Evolutionary conservation across 495 filamentous ascomycete genomes (phyloP), one percentile per base, ranked within the genome.

Genomic region (Talaromyces wortmannii): DNA sequence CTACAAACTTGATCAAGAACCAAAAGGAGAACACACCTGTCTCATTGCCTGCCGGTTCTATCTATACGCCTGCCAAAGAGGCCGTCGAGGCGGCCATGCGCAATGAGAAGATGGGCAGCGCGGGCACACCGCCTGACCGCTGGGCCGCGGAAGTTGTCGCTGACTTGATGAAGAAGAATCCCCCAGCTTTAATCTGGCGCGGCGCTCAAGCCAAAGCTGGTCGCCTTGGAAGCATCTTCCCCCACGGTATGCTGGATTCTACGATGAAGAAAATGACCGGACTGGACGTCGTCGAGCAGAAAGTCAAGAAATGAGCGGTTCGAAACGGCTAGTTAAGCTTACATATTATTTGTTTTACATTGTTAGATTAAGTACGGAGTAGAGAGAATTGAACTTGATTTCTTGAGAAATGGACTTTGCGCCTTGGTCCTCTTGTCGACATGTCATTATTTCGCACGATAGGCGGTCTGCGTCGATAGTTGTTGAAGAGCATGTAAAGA

Each of bases 1-100:
- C 45, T 18, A 58, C 59, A 5, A 33, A 52, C 36, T 42, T 52
- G 31, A 52, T 52, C 32, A 40, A 52, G 50, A 52, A 52, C 50
- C 50, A 52, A n/a, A 52, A 52, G 15, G 50, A 40, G 18, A 40
- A 40, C 12, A 52, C 50, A 5, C 32, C 50, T 4, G 32, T 52
- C 4, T 40, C 50, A 4, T 5, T 52, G 7, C 50, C 50, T 2
- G 7, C 31, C 15, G 32, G 32, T 36, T 52, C 50, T 17, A 43
- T 52, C 36, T 52, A 52, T 36, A 17, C 12, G 8, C 50, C 50
- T 13, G 50, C 50, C 5, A 52, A 23, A 36, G 50, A 52, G 11
- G 50, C 50, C 7, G 50, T 52, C 16, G 50, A 52, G 36, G 43
- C 32, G 8, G 50, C 50, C 3, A 40, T 52, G 33, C 31, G 50